phyloP scores from a whole-genome alignment of 2,329 filamentous ascomycete genomes.

The Orbilia ellipsospora region DNA sequence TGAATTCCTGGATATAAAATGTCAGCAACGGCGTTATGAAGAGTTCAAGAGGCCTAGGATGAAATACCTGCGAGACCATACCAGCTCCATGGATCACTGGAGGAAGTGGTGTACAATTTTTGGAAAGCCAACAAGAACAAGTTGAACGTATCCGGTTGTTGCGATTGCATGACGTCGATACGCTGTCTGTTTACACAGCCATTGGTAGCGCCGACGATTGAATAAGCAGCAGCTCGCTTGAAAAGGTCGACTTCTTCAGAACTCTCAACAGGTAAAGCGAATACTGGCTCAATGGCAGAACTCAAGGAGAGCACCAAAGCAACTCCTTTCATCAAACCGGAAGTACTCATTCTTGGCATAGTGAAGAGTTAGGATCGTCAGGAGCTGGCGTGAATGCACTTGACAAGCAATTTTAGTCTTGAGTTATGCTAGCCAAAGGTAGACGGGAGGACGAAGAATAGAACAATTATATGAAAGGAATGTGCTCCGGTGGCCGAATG shows the following conservation, averaged over 20 bases:
- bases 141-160: slow-evolving; percentile 40
- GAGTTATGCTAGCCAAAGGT: no score
- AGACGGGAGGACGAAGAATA: no score
- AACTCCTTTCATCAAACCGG: neutral
- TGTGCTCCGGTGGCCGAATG: no score
- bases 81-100: slow-evolving; percentile 22
- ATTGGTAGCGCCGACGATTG: slow-evolving; percentile 6
- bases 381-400: neutral
- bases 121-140: slow-evolving; percentile 18
- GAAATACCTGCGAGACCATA: slow-evolving; percentile 35
- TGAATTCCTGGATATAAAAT: no score
- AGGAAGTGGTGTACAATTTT: slow-evolving; percentile 1
- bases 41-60: no score
- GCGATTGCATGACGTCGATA: slow-evolving; percentile 24
- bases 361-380: neutral
- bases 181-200: slow-evolving; percentile 25
- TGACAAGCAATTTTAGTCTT: no score
- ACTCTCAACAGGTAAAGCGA: slow-evolving; percentile 6
- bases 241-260: neutral
- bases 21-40: no score
- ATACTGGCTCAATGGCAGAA: slow-evolving; percentile 5
- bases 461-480: no score
- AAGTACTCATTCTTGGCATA: slow-evolving; percentile 12
- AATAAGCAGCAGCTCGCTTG: no score
- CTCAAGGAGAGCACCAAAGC: neutral